Conservation (phyloP, 306 rosid species). For the Corylus avellana region DNA sequence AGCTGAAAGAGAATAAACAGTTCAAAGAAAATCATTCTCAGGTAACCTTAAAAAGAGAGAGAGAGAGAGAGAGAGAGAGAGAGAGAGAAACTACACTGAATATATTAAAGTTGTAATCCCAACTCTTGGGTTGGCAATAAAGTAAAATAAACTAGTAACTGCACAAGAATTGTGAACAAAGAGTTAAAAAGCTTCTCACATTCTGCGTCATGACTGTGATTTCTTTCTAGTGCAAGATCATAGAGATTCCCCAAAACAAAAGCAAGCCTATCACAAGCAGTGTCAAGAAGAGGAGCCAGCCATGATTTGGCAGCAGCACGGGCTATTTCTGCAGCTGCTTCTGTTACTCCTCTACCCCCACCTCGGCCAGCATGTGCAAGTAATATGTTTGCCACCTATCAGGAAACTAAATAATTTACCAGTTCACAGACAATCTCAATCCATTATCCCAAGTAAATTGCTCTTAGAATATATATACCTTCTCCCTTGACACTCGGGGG, state of each 20-base stretch:
- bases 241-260: conserved; percentile 84
- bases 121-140: background rate
- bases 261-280: conserved; percentile 95
- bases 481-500: conserved; percentile 92
- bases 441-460: conserved; percentile 6
- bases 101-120: background rate
- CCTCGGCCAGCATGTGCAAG: conserved; percentile 95
- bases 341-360: conserved; percentile 80
- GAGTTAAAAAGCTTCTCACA: conserved; percentile 48
- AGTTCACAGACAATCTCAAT: conserved; percentile 14
- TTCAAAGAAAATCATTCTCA: background rate
- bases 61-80: no score
- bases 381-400: conserved; percentile 93
- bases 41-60: background rate
- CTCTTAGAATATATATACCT: conserved; percentile 44
- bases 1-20: background rate
- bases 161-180: no score
- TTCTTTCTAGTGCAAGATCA: conserved; percentile 84
- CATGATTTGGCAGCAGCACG: conserved; percentile 96
- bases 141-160: background rate
- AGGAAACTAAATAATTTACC: conserved; percentile 18
- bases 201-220: conserved; percentile 59
- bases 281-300: conserved; percentile 97
- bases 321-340: conserved; percentile 99
- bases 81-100: background rate